Percentiles rank a stretch among this genome's conserved stretches.
These are phyloP conservation scores for Aspergillus neoniger DNA, from an alignment of 2,329 filamentous ascomycete species.

Conservation along the genomic window DNA sequence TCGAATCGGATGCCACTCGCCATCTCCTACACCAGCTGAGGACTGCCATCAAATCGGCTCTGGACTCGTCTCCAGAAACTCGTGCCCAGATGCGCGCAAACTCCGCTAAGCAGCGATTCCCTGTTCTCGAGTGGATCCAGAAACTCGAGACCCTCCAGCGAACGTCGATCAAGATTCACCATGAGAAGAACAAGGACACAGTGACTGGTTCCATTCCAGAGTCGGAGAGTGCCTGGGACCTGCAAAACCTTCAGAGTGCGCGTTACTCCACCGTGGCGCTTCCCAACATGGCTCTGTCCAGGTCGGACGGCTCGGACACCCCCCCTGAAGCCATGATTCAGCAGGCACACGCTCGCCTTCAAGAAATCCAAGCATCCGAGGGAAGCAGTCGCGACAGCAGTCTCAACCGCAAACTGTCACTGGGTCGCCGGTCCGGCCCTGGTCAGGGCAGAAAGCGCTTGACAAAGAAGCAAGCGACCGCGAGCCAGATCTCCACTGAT, in stretches of 20 bases:
- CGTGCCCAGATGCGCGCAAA: slow-evolving; percentile 64
- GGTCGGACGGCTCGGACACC: not conserved
- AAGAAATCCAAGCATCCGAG: slow-evolving; percentile 30
- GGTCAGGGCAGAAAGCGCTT: slow-evolving; percentile 26
- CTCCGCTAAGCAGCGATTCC: slow-evolving; percentile 65
- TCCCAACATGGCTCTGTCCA: slow-evolving; percentile 30
- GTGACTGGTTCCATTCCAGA: not conserved
- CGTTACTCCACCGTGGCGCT: slow-evolving; percentile 33
- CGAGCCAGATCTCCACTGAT: not conserved
- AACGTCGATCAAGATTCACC: slow-evolving; percentile 59
- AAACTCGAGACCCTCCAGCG: slow-evolving; percentile 63
- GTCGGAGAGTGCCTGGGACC: slow-evolving; percentile 3
- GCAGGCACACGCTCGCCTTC: slow-evolving; percentile 1
- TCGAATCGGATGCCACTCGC: slow-evolving; percentile 63
- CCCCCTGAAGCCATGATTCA: not conserved
- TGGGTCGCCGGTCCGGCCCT: slow-evolving; percentile 41
- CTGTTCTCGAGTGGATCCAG: slow-evolving; percentile 66
- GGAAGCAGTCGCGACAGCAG: slow-evolving; percentile 26
- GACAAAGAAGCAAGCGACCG: not conserved
- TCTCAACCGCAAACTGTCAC: slow-evolving; percentile 37
- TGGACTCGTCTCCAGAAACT: slow-evolving; percentile 57
- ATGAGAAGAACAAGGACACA: slow-evolving; percentile 41
- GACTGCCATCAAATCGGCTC: slow-evolving; percentile 59
- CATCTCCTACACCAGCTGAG: slow-evolving; percentile 67
- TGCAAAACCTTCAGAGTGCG: not conserved